Evolutionary conservation across 192 early-diverging fungal genomes (phyloP).

Genomic region (Paraglomus occultum): DNA sequence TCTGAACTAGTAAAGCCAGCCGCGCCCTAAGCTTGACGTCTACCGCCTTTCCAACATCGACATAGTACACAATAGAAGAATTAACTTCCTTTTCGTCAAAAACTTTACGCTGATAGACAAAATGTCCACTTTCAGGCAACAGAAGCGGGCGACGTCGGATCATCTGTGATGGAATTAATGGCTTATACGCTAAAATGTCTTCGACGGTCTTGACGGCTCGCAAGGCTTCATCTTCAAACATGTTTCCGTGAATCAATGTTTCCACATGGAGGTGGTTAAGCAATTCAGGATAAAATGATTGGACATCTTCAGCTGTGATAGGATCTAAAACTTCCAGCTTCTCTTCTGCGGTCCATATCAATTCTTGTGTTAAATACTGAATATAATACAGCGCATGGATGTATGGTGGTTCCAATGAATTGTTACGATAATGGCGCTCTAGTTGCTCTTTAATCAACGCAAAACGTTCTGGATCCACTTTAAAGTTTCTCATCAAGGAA

Average conservation of each 20-base stretch:
- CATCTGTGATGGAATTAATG: conserved; percentile 57
- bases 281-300: conserved; percentile 72
- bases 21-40: conserved; percentile 63
- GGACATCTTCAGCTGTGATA: conserved; percentile 71
- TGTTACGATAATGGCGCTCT: conserved; percentile 73
- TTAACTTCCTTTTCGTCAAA: conserved; percentile 83
- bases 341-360: conserved; percentile 76
- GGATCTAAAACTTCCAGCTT: conserved; percentile 69
- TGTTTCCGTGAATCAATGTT: conserved; percentile 88
- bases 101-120: conserved; percentile 53
- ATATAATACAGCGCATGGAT: conserved; percentile 77
- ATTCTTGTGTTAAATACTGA: conserved; percentile 71
- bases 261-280: conserved; percentile 70
- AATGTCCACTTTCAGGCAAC: conserved; percentile 49
- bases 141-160: conserved; percentile 53
- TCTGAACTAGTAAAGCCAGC: conserved; percentile 73
- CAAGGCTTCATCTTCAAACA: conserved; percentile 65
- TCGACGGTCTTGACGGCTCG: conserved; percentile 59
- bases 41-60: conserved; percentile 74
- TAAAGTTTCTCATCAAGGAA: conserved; percentile 59
- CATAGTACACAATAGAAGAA: conserved; percentile 81
- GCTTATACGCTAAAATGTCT: conserved; percentile 54
- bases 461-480: conserved; percentile 72
- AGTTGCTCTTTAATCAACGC: conserved; percentile 77
- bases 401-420: conserved; percentile 73